Evolutionary conservation across 2,329 filamentous ascomycete species (phyloP).

Genomic region (Trichoderma guizhouense): DNA sequence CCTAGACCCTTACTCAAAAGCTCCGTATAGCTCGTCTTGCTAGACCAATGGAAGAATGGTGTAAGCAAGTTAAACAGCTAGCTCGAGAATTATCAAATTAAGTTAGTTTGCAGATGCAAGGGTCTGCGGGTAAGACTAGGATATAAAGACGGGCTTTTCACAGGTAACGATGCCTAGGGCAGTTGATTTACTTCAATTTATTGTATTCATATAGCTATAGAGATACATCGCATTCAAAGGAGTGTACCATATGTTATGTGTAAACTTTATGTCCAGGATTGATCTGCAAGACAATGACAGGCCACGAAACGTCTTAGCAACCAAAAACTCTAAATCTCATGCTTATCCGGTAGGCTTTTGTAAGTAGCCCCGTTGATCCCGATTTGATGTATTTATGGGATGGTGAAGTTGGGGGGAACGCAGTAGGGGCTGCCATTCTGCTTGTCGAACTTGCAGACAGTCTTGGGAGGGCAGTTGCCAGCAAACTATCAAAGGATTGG

Average conservation of each 20-base stretch:
- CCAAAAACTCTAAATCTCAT: not conserved
- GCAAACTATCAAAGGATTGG: slow-evolving; percentile 26
- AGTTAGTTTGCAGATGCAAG: not conserved
- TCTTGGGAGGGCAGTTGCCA: slow-evolving; percentile 36
- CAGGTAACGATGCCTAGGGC: not conserved
- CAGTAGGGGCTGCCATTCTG: slow-evolving; percentile 39
- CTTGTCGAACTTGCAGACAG: slow-evolving; percentile 36
- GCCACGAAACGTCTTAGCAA: not conserved
- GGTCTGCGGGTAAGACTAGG: not conserved
- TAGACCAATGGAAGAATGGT: not conserved
- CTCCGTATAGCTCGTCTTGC: not conserved
- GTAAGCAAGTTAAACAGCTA: not conserved
- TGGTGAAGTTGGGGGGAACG: slow-evolving; percentile 31
- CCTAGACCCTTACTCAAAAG: not conserved
- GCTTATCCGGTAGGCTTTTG: not conserved
- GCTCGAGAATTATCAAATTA: not conserved
- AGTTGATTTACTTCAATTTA: not conserved
- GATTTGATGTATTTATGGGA: slow-evolving; percentile 8
- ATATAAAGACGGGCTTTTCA: not conserved
- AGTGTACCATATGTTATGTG: not conserved
- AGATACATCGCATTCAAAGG: not conserved
- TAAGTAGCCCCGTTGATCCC: not conserved
- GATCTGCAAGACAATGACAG: not conserved
- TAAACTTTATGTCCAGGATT: not conserved
- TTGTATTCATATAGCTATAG: not conserved